Evolutionary conservation across 2,329 filamentous ascomycete species (phyloP).

Genomic region (Fusarium mangiferae): DNA sequence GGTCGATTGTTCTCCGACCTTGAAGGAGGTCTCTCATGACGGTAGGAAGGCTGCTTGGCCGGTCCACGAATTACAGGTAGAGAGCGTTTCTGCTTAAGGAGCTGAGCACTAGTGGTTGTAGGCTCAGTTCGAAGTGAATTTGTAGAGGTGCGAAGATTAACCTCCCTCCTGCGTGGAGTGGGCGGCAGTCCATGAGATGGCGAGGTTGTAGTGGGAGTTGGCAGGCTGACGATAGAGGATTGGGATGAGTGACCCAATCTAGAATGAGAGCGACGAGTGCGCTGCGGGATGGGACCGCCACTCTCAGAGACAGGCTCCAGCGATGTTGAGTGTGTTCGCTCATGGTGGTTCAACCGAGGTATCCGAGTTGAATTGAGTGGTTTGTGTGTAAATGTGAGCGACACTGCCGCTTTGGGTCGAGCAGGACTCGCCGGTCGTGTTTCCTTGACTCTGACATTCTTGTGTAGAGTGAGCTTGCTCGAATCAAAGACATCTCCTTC

Average conservation of each 20-base stretch:
- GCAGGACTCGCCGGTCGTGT: slow-evolving; percentile 74
- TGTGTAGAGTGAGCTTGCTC: slow-evolving; percentile 84
- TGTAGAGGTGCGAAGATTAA: slow-evolving; percentile 65
- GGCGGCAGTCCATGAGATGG: slow-evolving; percentile 64
- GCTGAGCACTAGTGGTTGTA: slow-evolving; percentile 73
- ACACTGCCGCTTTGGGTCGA: slow-evolving; percentile 79
- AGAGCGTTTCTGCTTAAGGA: slow-evolving; percentile 73
- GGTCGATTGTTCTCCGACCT: slow-evolving; percentile 64
- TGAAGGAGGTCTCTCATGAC: slow-evolving; percentile 69
- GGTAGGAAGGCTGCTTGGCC: slow-evolving; percentile 58
- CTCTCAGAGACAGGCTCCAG: slow-evolving; percentile 95
- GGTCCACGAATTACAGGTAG: slow-evolving; percentile 68
- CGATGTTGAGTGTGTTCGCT: slow-evolving; percentile 74
- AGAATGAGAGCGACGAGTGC: slow-evolving; percentile 70
- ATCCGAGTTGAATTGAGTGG: slow-evolving; percentile 73
- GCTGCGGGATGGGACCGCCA: slow-evolving; percentile 74
- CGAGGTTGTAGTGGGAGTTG: slow-evolving; percentile 69
- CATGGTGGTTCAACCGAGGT: slow-evolving; percentile 78
- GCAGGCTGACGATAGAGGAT: slow-evolving; percentile 73
- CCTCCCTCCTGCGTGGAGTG: slow-evolving; percentile 70
- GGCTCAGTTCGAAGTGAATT: slow-evolving; percentile 67
- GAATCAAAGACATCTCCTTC: slow-evolving; percentile 84
- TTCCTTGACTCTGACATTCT: slow-evolving; percentile 89
- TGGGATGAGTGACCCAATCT: slow-evolving; percentile 75
- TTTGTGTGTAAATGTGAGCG: slow-evolving; percentile 91